Percentiles rank a stretch among this genome's conserved stretches.
phyloP scores from a whole-genome alignment of 1,284 basidiomycete species.

The Fistulina hepatica region DNA sequence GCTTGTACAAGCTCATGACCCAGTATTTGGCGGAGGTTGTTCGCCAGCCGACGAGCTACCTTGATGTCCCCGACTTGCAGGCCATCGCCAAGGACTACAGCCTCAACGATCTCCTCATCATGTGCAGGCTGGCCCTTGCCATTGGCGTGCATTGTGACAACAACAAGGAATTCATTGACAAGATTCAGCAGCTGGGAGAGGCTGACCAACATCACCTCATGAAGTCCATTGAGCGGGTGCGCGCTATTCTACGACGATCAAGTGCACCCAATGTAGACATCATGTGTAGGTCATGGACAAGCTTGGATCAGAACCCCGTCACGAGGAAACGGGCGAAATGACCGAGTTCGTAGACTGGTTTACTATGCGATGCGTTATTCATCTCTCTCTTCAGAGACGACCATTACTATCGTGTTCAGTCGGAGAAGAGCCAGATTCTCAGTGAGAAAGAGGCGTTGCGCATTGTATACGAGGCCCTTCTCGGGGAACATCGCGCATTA shows the following conservation, averaged over 20 bases:
- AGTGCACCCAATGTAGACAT: slow-evolving; percentile 1
- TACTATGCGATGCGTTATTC: not conserved
- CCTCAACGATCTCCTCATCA: slow-evolving; percentile 52
- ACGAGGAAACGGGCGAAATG: slow-evolving; percentile 44
- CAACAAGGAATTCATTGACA: slow-evolving; percentile 75
- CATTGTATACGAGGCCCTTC: slow-evolving; percentile 61
- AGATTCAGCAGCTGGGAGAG: slow-evolving; percentile 72
- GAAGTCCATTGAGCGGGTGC: slow-evolving; percentile 78
- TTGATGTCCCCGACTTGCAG: slow-evolving; percentile 76
- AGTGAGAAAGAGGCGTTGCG: slow-evolving; percentile 73
- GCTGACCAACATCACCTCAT: slow-evolving; percentile 75
- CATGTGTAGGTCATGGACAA: slow-evolving; percentile 61
- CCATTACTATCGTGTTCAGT: slow-evolving; percentile 76
- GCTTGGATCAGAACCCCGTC: slow-evolving; percentile 37
- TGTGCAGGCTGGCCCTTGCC: slow-evolving; percentile 82
- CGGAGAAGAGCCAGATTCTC: slow-evolving; percentile 62
- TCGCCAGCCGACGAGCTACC: slow-evolving; percentile 56
- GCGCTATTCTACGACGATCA: slow-evolving; percentile 11
- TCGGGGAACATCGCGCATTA: slow-evolving; percentile 68
- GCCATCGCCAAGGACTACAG: slow-evolving; percentile 69
- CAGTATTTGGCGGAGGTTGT: slow-evolving; percentile 78
- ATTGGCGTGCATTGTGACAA: slow-evolving; percentile 87
- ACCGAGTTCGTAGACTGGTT: slow-evolving; percentile 49
- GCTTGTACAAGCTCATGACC: slow-evolving; percentile 77
- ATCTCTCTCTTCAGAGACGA: slow-evolving; percentile 47